Conservation (phyloP, 305 asterid species). For the Solanum chacoense region DNA sequence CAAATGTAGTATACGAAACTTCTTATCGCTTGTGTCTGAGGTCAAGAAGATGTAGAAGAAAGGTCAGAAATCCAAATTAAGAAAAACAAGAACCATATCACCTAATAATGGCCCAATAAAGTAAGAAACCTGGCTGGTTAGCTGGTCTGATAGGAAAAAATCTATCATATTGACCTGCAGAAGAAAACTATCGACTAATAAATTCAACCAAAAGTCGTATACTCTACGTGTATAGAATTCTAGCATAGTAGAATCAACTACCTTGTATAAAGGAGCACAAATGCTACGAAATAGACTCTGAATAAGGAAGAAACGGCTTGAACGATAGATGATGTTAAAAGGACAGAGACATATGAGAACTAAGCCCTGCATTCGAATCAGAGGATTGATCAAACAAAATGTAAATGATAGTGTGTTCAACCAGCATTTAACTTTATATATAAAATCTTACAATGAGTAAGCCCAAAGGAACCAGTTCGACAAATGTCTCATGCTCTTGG, state of each 20-base stretch:
- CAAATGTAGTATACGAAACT: slow-evolving; percentile 64
- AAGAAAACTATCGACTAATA: background rate
- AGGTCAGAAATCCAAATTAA: background rate
- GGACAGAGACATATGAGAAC: slow-evolving; percentile 43
- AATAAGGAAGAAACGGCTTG: slow-evolving; percentile 56
- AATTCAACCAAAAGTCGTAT: background rate
- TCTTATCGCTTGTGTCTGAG: slow-evolving; percentile 68
- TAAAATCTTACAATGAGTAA: slow-evolving; percentile 44
- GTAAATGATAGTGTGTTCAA: background rate
- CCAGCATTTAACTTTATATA: background rate
- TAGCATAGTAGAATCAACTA: background rate
- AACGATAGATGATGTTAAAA: slow-evolving; percentile 46
- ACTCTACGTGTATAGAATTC: background rate
- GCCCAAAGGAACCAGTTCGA: slow-evolving; percentile 62
- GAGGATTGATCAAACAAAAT: background rate
- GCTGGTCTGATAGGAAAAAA: slow-evolving; percentile 72
- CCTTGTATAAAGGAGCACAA: slow-evolving; percentile 78
- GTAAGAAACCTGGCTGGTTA: slow-evolving; percentile 62
- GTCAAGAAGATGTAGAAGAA: slow-evolving; percentile 2
- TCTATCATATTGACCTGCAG: slow-evolving; percentile 57
- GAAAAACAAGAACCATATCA: background rate
- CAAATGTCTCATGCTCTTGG: slow-evolving; percentile 28
- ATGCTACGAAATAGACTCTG: slow-evolving; percentile 41
- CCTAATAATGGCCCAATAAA: background rate
- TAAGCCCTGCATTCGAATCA: slow-evolving; percentile 31